A percentile compares a stretch with the other conserved stretches of the same genome.
Conservation (phyloP, 345 rosid genomes). For the Fremontodendron californicum region DNA sequence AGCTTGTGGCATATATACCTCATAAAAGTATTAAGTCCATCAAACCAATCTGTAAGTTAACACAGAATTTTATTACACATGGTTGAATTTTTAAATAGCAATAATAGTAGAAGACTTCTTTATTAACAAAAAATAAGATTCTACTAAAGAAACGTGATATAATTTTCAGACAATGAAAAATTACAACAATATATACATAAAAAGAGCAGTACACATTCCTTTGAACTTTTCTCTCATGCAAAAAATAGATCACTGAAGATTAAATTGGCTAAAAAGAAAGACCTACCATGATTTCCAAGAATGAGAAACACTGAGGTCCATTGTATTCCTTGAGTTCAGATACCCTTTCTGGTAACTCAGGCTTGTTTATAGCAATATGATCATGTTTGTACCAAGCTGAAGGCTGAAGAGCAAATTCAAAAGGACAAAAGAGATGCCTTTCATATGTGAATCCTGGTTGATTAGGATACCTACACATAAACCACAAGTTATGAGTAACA, state of each 20-base stretch:
- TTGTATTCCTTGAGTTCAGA: constrained; percentile 69
- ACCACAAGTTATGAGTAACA: background rate
- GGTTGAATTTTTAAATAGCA: no score
- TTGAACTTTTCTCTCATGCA: background rate
- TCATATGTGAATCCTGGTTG: constrained; percentile 87
- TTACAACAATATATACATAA: background rate
- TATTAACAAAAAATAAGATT: background rate
- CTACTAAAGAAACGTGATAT: background rate
- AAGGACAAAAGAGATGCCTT: constrained; percentile 81
- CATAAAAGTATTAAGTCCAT: no score
- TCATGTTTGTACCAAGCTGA: constrained; percentile 70
- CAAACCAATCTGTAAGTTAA: constrained; percentile 78
- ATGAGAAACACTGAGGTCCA: constrained; percentile 92
- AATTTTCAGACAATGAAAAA: background rate
- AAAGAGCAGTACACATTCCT: background rate
- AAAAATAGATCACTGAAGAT: constrained; percentile 4
- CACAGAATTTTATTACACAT: background rate
- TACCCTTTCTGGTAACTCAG: constrained; percentile 74
- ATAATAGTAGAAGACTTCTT: background rate
- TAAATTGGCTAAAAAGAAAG: constrained; percentile 22
- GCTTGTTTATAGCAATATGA: constrained; percentile 76
- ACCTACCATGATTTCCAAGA: constrained; percentile 97
- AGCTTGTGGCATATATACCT: no score
- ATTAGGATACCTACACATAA: constrained; percentile 74
- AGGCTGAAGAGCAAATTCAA: constrained; percentile 95